Conservation (phyloP, 768 basidiomycete species). For the Naematelia aurantialba region DNA sequence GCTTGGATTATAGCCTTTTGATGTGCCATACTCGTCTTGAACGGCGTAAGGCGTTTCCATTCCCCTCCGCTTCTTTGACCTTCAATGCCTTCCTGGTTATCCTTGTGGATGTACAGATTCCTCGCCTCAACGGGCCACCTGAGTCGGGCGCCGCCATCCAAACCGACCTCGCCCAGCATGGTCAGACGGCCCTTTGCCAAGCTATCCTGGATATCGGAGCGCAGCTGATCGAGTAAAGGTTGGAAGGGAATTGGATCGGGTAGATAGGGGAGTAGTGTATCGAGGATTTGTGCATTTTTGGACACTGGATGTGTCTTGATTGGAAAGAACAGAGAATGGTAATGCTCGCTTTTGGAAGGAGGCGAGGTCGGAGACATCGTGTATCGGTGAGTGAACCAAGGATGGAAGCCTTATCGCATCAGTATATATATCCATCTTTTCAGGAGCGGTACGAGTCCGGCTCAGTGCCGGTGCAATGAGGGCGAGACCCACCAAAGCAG, state of each 20-base stretch:
- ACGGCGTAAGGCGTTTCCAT: slow-evolving; percentile 72
- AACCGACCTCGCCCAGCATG: slow-evolving; percentile 89
- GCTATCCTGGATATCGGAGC: slow-evolving; percentile 60
- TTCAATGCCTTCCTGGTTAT: slow-evolving; percentile 60
- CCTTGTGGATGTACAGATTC: slow-evolving; percentile 18
- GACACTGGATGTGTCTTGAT: slow-evolving; percentile 19
- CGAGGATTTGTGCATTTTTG: slow-evolving; percentile 54
- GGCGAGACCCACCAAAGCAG: slow-evolving; percentile 70
- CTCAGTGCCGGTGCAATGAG: neutral
- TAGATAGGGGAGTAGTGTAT: slow-evolving; percentile 61
- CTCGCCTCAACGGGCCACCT: slow-evolving; percentile 35
- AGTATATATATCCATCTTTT: neutral
- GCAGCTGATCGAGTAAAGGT: slow-evolving; percentile 62
- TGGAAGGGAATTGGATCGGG: slow-evolving; percentile 68
- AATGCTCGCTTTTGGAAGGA: slow-evolving; percentile 68
- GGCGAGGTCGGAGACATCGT: slow-evolving; percentile 51
- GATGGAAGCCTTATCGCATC: slow-evolving; percentile 68
- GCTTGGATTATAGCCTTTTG: slow-evolving; percentile 75
- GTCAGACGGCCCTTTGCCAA: slow-evolving; percentile 55
- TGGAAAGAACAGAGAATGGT: slow-evolving; percentile 64
- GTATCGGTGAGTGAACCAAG: slow-evolving; percentile 86
- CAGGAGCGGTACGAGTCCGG: too few relatives aligned
- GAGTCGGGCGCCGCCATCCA: slow-evolving; percentile 62
- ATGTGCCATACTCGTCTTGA: slow-evolving; percentile 73
- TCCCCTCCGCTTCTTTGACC: too few relatives aligned